Conservation (phyloP, 108 stramenopile genomes). For the Nitzschia sp. region DNA sequence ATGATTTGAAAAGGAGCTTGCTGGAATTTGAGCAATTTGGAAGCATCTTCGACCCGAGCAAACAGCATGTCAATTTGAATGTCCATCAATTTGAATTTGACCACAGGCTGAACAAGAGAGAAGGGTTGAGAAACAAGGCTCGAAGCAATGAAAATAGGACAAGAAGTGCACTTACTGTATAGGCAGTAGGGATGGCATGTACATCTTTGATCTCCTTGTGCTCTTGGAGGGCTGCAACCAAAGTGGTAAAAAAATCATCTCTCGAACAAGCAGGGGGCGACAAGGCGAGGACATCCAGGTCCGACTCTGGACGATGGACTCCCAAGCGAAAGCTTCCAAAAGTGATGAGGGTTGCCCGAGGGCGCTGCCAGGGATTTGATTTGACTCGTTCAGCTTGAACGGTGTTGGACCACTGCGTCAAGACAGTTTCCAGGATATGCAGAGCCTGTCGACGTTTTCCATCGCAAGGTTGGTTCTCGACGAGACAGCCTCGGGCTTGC, state of each 20-base stretch:
- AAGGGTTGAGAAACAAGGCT: background rate
- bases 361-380: background rate
- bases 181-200: conserved; percentile 64
- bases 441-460: conserved; percentile 23
- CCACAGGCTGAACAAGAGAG: conserved; percentile 61
- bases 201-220: conserved; percentile 23
- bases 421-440: conserved; percentile 28
- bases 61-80: conserved; percentile 77
- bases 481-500: conserved; percentile 8
- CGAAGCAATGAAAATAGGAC: background rate
- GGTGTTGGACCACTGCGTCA: conserved; percentile 28
- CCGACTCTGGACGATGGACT: conserved; percentile 66
- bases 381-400: background rate
- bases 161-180: conserved; percentile 8
- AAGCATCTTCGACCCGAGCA: conserved; percentile 30
- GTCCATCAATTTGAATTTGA: conserved; percentile 66
- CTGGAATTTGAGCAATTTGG: conserved; percentile 31
- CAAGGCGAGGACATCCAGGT: conserved; percentile 68
- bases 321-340: conserved; percentile 78
- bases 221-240: conserved; percentile 47
- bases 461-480: background rate
- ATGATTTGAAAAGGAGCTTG: conserved; percentile 1
- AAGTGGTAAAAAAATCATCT: conserved; percentile 60
- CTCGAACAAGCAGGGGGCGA: conserved; percentile 48
- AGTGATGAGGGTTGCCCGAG: conserved; percentile 30